Evolutionary conservation across 2,329 filamentous ascomycete genomes (phyloP), one percentile per base, ranked within the genome.

Genomic region (Colletotrichum lentis): DNA sequence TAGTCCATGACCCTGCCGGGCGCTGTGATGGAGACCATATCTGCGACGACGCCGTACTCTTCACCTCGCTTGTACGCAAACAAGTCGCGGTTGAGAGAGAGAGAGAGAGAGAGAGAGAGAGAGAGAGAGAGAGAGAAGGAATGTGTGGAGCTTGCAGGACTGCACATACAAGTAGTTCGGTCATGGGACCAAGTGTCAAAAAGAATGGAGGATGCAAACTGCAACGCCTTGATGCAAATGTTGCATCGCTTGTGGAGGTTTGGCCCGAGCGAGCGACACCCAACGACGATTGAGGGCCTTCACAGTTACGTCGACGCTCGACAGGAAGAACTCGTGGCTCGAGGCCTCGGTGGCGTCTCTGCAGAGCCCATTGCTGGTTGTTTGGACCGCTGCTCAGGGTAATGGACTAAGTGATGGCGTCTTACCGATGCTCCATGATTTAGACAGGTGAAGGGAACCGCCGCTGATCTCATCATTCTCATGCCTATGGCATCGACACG

Each of bases 31-130:
- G 37, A 49, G 49, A 46, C 62, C 43, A n/a, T 22, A 55, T 65
- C 62, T 68, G 65, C 62, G 55, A 65, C 62, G 22, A 65, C 50
- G 65, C 65, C 61, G 65, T 50, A 65, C 65, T 65, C 20, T 59
- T 65, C 65, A 60, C 65, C 60, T 68, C 65, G 62, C 65, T 68
- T 68, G 60, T 31, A 35, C 44, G 54, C 41, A 50, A 56, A 61
- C 62, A 55, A 60, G 65, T 65, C 62, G 56, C 54, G 47, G 56
- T 31, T 31, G 27, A 31, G 27, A 31, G 27, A 31, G 27, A 27
- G 3, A 27, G 24, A 27, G 24, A 27, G 24, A 27, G 24, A 27
- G 24, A 27, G 24, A 27, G 24, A 27, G 24, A 27, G 24, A 27
- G 24, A 27, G 27, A 7, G 24, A 27, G 24, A 27, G 24, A 27